phyloP scores from a whole-genome alignment of 202 grass and related monocot species.

The Dendrocalamus latiflorus region DNA sequence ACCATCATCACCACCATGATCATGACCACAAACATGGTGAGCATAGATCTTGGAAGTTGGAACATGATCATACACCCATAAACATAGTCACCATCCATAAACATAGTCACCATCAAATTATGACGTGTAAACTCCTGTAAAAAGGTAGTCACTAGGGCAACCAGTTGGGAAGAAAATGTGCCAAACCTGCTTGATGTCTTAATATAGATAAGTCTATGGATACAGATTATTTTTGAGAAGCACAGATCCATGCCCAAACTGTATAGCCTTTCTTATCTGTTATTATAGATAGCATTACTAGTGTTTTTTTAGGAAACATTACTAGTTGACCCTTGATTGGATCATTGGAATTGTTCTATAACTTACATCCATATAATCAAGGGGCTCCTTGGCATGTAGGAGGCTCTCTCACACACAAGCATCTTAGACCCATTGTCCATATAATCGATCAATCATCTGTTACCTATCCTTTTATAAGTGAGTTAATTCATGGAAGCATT shows the following conservation, averaged over 20 bases:
- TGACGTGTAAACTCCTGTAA: background rate
- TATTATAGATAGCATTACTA: background rate
- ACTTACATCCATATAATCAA: too few species aligned
- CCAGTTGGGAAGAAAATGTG: background rate
- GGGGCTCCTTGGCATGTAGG: background rate
- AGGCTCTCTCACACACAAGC: background rate
- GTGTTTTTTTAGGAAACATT: background rate
- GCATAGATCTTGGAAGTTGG: constrained; percentile 33
- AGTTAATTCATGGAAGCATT: background rate
- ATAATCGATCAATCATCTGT: background rate
- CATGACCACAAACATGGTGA: constrained; percentile 79
- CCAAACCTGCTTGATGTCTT: background rate
- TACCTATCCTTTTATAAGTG: background rate
- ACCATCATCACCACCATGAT: constrained; percentile 49
- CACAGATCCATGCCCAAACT: background rate
- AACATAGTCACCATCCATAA: background rate
- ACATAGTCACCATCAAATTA: background rate
- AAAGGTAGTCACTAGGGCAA: background rate
- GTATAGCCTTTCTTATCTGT: background rate
- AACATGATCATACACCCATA: constrained; percentile 9
- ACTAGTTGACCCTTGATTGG: background rate
- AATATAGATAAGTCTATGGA: background rate
- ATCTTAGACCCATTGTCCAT: background rate
- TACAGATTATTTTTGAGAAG: background rate
- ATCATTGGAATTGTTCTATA: background rate